Conservation (phyloP, 257 asterid species). For the Ophiorrhiza pumila region DNA sequence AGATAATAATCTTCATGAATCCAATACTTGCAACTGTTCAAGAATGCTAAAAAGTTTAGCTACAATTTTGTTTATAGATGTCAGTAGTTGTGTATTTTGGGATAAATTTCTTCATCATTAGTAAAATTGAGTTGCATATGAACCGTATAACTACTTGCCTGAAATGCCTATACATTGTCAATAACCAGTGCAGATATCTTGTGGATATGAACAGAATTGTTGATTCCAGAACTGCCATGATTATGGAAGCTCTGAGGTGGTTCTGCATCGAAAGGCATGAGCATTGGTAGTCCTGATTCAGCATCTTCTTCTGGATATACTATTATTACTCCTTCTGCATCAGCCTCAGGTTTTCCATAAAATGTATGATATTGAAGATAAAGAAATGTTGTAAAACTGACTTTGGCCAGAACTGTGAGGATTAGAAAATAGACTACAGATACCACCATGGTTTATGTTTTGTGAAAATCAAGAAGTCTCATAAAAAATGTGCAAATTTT, state of each 20-base stretch:
- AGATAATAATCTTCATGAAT: too few species aligned
- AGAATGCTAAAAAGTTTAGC: neutral
- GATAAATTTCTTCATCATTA: neutral
- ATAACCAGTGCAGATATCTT: neutral
- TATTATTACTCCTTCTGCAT: slow-evolving; percentile 8
- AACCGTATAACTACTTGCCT: neutral
- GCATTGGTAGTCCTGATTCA: slow-evolving; percentile 24
- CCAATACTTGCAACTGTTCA: neutral
- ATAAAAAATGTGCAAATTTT: neutral
- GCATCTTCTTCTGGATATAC: slow-evolving; percentile 21
- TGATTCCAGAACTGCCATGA: slow-evolving; percentile 17
- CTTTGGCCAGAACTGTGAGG: slow-evolving; percentile 29
- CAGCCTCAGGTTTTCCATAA: slow-evolving; percentile 6
- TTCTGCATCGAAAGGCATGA: slow-evolving; percentile 16
- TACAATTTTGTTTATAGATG: neutral
- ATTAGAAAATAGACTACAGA: slow-evolving; percentile 18
- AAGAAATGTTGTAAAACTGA: slow-evolving; percentile 20
- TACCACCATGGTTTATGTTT: slow-evolving; percentile 7
- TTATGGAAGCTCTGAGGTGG: slow-evolving; percentile 7
- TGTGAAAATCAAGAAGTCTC: neutral
- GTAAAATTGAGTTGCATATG: neutral
- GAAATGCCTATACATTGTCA: neutral
- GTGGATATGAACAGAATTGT: neutral
- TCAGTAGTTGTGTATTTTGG: neutral
- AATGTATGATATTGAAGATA: slow-evolving; percentile 13